Percentiles rank a stretch among this genome's conserved stretches.
Evolutionary conservation across 768 basidiomycete genomes (phyloP).

Genomic region (Galerina sulciceps): DNA sequence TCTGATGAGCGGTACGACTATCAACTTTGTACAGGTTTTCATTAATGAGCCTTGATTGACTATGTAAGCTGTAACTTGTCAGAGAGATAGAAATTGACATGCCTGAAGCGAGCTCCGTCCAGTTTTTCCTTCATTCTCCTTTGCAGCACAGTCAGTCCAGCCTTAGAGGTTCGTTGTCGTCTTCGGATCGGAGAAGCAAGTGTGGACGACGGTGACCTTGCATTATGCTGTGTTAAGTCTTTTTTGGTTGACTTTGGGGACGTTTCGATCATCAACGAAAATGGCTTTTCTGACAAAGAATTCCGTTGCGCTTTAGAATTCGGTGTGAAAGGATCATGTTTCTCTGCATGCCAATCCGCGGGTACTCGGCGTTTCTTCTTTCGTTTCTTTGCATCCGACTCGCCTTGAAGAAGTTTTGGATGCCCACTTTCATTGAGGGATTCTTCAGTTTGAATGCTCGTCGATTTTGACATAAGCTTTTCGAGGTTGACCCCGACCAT

Average conservation of each 20-base stretch:
- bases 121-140: slow-evolving; percentile 77
- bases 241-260: slow-evolving; percentile 12
- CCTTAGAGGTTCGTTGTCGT: slow-evolving; percentile 2
- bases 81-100: slow-evolving; percentile 17
- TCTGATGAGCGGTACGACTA: slow-evolving; percentile 70
- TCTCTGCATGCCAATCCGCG: too few species aligned
- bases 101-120: slow-evolving; percentile 90
- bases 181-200: slow-evolving; percentile 19
- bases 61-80: not conserved
- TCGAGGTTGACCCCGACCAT: slow-evolving; percentile 59
- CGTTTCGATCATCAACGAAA: too few species aligned
- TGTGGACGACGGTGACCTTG: slow-evolving; percentile 15
- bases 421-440: slow-evolving; percentile 6
- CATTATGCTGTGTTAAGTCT: slow-evolving; percentile 11
- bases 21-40: slow-evolving; percentile 90
- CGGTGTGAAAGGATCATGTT: too few species aligned
- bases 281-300: too few species aligned
- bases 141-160: slow-evolving; percentile 72
- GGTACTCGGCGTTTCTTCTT: too few species aligned
- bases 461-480: slow-evolving; percentile 58
- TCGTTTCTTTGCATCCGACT: not conserved
- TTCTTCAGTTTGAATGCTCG: slow-evolving; percentile 24
- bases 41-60: slow-evolving; percentile 75
- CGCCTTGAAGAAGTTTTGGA: too few species aligned
- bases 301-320: too few species aligned